A percentile compares a stretch with the other conserved stretches of the same genome.
Evolutionary conservation across 1,284 basidiomycete genomes (phyloP).

Genomic region (Puccinia hordei): DNA sequence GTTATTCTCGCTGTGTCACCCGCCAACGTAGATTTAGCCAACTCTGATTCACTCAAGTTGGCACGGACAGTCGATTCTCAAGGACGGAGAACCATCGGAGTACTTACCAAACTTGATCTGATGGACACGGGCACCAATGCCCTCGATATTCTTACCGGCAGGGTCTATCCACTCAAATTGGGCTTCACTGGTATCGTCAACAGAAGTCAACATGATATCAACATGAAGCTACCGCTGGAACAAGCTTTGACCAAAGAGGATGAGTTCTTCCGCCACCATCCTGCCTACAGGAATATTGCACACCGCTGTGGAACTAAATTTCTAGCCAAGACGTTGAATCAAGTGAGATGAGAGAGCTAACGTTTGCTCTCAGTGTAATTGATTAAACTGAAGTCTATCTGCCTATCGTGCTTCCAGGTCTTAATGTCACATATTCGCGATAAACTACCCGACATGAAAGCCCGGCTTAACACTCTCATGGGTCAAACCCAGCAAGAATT

Average conservation of each 20-base stretch:
- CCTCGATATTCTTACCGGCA: conserved; percentile 89
- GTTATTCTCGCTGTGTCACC: conserved; percentile 95
- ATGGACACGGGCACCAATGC: conserved; percentile 99
- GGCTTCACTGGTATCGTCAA: conserved; percentile 98
- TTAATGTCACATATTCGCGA: conserved; percentile 97
- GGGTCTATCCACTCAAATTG: conserved; percentile 94
- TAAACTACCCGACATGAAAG: conserved; percentile 99
- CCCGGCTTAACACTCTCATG: conserved; percentile 95
- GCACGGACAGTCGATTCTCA: conserved; percentile 93
- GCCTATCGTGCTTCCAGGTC: conserved; percentile 65
- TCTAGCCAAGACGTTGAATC: conserved; percentile 89
- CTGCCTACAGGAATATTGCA: conserved; percentile 91
- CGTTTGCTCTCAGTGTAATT: background rate
- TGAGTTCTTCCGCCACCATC: conserved; percentile 88
- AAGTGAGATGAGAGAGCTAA: conserved; percentile 67
- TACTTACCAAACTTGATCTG: conserved; percentile 93
- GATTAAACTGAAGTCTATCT: background rate
- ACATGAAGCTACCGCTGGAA: conserved; percentile 78
- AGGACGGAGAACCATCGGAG: conserved; percentile 90
- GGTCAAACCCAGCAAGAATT: conserved; percentile 98
- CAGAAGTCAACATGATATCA: conserved; percentile 96
- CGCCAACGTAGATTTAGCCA: conserved; percentile 96
- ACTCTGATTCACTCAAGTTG: conserved; percentile 95
- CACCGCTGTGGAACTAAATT: conserved; percentile 97
- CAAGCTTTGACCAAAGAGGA: conserved; percentile 82